A percentile compares a stretch with the other conserved stretches of the same genome.
phyloP scores from a whole-genome alignment of 805 yeast species.

The Candida qinlingensis region DNA sequence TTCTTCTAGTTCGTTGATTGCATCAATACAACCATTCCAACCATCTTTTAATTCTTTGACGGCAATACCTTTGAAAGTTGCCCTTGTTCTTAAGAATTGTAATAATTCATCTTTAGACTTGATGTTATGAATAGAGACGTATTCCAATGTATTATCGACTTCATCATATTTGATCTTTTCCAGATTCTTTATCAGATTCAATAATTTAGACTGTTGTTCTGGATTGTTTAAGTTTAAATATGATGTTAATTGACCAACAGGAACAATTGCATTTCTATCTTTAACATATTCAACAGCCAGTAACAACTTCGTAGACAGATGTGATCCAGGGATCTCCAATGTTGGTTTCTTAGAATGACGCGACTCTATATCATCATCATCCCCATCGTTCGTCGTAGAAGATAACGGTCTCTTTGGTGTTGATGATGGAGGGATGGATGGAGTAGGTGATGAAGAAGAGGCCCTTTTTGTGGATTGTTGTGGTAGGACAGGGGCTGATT shows the following conservation, averaged over 20 bases:
- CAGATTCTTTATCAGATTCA: conserved; percentile 67
- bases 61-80: conserved; percentile 80
- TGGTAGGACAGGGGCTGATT: conserved; percentile 47
- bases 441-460: conserved; percentile 10
- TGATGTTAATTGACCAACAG: conserved; percentile 57
- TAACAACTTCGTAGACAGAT: conserved; percentile 79
- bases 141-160: conserved; percentile 63
- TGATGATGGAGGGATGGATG: conserved; percentile 10
- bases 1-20: conserved; percentile 73
- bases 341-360: conserved; percentile 25
- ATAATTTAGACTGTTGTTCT: conserved; percentile 55
- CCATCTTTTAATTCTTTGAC: conserved; percentile 78
- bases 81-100: conserved; percentile 67
- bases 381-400: conserved; percentile 5
- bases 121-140: conserved; percentile 85
- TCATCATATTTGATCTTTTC: conserved; percentile 72
- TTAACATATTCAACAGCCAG: conserved; percentile 91
- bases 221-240: conserved; percentile 44
- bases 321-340: conserved; percentile 34
- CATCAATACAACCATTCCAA: conserved; percentile 84
- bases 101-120: conserved; percentile 74
- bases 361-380: conserved; percentile 21
- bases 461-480: conserved; percentile 6
- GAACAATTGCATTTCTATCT: conserved; percentile 59
- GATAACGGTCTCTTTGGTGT: conserved; percentile 15